Base-by-base conservation (phyloP, 2,329 filamentous ascomycete genomes). In the Penicillium sp. region DNA sequence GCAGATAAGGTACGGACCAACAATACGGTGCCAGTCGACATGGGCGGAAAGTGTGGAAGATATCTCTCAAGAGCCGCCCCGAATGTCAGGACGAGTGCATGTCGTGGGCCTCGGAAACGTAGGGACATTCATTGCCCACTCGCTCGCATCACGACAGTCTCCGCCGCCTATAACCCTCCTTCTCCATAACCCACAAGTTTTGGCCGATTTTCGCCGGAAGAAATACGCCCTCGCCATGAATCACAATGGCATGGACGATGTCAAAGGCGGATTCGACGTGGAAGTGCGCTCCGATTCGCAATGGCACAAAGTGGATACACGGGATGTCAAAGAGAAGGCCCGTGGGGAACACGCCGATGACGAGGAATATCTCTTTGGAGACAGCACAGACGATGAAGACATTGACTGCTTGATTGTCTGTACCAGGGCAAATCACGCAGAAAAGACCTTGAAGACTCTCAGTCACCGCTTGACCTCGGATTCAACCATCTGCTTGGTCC, bases 101-200 rank as follows among this genome's bases (percentile, higher is more conserved):
- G 78, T 96, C 42, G 73, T 95, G 3, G 91, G 92, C 9, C 66
- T 87, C 9, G 91, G 91, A 31, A 95, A 89, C 64, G 76, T 95
- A 10, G 91, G 90, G 12, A 82, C 82, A 38, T 81, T 96, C 24
- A 82, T 91, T 55, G 89, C 91, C 24, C 84, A 86, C 64, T 81
- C 82, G 20, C 74, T 96, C 9, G 80, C 82, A 20, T 77, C 79
- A 18, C 73, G 83, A 7, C 74, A 77, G 6, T 70, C 80, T 18
- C 78, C 80, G 2, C 88, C 89, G 4, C 87, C 87, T 0, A 79
- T 95, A 32, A 92, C 89, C 0, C 77, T 96, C 5, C 78, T 95
- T n/a, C 78, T 95, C 31, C 87, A 90, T 62, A 78, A 75, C 31
- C 67, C 68, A 31, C 61, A 66, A 10, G 53, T 71, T 33, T 72